Percentiles rank a stretch among this genome's conserved stretches.
These are phyloP conservation scores for Aureobasidium mangrovei DNA, from an alignment of 2,329 filamentous ascomycete species.

Conservation along the genomic window DNA sequence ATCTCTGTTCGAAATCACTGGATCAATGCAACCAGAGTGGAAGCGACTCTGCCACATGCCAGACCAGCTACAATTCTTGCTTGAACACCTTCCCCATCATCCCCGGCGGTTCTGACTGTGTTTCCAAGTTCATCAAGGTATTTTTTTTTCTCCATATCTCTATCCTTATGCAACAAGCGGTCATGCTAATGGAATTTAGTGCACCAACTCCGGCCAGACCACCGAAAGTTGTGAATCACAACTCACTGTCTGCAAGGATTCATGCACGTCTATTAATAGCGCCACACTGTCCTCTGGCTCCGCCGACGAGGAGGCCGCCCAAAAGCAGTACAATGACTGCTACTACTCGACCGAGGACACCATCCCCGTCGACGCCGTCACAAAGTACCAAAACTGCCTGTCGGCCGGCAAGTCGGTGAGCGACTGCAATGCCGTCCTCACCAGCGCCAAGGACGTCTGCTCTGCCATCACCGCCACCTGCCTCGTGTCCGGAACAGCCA, in stretches of 20 bases:
- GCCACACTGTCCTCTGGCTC: constrained; percentile 1
- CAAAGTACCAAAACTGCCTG: constrained; percentile 8
- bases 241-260: constrained; percentile 5
- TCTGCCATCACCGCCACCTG: constrained; percentile 3
- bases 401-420: background rate
- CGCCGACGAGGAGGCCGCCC: background rate
- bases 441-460: constrained; percentile 5
- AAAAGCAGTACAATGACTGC: constrained; percentile 2
- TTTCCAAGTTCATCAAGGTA: constrained; percentile 5
- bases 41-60: background rate
- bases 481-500: background rate
- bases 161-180: no score
- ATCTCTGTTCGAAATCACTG: background rate
- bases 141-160: no score
- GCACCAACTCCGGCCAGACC: background rate
- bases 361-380: constrained; percentile 2
- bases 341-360: background rate
- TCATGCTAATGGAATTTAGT: background rate
- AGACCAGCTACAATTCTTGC: constrained; percentile 8
- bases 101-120: constrained; percentile 9
- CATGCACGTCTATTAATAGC: constrained; percentile 3
- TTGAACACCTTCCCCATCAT: constrained; percentile 12
- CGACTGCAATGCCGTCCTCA: background rate
- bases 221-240: background rate
- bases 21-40: constrained; percentile 7